Conservation (phyloP, 495 filamentous ascomycete genomes). For the Penicillium coprophilum region DNA sequence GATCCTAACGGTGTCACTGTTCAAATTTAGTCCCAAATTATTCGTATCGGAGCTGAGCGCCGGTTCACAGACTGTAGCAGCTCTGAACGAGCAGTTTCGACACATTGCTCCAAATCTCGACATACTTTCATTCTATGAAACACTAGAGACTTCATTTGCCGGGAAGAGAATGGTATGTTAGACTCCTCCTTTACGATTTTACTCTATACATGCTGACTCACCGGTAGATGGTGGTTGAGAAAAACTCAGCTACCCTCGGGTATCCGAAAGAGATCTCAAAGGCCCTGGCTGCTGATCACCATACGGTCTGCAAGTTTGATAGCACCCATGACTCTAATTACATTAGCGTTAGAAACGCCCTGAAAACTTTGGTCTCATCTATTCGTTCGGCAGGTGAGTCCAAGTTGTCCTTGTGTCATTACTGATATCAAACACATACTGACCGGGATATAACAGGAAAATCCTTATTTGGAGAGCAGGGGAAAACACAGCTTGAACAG, state of each 20-base stretch:
- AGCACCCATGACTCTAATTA: conserved; percentile 7
- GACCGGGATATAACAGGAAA: not conserved
- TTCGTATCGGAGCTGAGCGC: conserved; percentile 7
- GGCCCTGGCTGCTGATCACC: conserved; percentile 9
- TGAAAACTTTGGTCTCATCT: not conserved
- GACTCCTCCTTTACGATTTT: not conserved
- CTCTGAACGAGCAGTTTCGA: conserved; percentile 11
- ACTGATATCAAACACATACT: not conserved
- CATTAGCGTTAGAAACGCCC: not conserved
- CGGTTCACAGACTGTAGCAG: not conserved
- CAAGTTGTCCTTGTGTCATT: not conserved
- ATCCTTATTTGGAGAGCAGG: not conserved
- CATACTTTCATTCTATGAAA: conserved; percentile 14
- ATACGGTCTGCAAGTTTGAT: conserved; percentile 8
- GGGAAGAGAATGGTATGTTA: not conserved
- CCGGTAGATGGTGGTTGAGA: conserved; percentile 3
- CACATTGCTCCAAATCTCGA: conserved; percentile 5
- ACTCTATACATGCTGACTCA: not conserved
- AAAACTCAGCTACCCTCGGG: conserved; percentile 4
- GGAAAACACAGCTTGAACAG: not conserved
- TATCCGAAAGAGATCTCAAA: conserved; percentile 9
- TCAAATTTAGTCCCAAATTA: not conserved
- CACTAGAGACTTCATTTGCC: conserved; percentile 2
- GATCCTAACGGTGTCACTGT: not conserved
- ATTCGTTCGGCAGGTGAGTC: not conserved